These are phyloP conservation scores for Dalbergia cultrata DNA, from an alignment of 306 rosid genomes.

Conservation along the genomic window DNA sequence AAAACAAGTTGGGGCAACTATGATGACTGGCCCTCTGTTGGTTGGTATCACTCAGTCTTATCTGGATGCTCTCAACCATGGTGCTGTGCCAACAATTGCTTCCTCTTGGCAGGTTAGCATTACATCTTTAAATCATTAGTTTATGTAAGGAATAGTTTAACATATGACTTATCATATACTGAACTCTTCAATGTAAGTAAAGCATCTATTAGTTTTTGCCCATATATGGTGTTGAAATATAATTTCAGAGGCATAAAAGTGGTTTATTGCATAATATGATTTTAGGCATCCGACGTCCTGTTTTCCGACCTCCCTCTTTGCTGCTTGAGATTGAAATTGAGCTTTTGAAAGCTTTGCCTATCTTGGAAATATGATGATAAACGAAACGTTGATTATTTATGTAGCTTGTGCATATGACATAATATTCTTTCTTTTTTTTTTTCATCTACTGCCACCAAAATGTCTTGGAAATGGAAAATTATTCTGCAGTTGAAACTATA, in stretches of 20 bases:
- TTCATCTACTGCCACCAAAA: background rate
- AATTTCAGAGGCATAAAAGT: constrained; percentile 8
- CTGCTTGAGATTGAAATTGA: background rate
- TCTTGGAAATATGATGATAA: background rate
- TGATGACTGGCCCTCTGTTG: constrained; percentile 93
- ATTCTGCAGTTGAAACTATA: constrained; percentile 3
- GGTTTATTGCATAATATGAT: constrained; percentile 15
- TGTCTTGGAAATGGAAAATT: background rate
- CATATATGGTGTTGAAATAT: background rate
- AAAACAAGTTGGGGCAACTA: constrained; percentile 94
- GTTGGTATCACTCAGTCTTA: constrained; percentile 87
- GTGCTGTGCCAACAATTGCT: constrained; percentile 95
- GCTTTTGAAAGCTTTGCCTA: constrained; percentile 2
- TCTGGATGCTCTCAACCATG: constrained; percentile 91
- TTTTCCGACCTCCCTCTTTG: background rate
- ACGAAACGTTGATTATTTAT: background rate
- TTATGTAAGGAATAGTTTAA: background rate
- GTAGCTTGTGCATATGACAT: background rate
- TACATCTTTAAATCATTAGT: constrained; percentile 2
- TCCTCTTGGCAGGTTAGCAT: constrained; percentile 96
- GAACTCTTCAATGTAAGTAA: background rate
- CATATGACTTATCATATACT: background rate
- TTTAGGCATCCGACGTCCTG: constrained; percentile 9
- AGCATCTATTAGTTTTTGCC: background rate
- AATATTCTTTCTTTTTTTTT: constrained; percentile 18